A percentile compares a stretch with the other conserved stretches of the same genome.
phyloP scores from a whole-genome alignment of 352 stramenopile species.

The Globisporangium irregulare region DNA sequence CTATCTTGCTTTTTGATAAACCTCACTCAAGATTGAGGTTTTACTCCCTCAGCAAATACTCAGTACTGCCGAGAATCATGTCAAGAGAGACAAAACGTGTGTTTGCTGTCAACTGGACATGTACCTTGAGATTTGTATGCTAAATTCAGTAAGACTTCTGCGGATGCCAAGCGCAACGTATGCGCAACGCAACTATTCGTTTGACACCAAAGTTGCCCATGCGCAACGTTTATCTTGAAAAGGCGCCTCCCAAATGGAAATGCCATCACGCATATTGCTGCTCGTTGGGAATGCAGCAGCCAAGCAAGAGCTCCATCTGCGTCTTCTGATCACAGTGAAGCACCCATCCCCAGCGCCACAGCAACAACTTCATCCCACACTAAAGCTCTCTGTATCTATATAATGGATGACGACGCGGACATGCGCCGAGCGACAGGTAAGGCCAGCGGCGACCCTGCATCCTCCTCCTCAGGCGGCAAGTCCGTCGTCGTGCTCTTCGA shows the following conservation, averaged over 20 bases:
- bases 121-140: too few species aligned
- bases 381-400: background rate
- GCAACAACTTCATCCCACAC: background rate
- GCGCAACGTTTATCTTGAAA: background rate
- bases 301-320: background rate
- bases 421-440: slow-evolving; percentile 5
- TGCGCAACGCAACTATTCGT: too few species aligned
- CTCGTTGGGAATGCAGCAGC: background rate
- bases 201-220: too few species aligned
- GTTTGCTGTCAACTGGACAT: background rate
- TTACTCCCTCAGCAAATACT: background rate
- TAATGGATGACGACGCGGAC: slow-evolving; percentile 17
- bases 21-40: background rate
- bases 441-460: background rate
- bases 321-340: background rate
- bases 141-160: too few species aligned
- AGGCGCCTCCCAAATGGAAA: slow-evolving; percentile 4
- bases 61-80: background rate
- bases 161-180: too few species aligned
- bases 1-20: background rate
- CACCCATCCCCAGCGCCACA: background rate
- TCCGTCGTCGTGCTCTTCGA: slow-evolving; percentile 81
- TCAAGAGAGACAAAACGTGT: background rate
- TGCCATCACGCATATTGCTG: background rate
- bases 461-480: slow-evolving; percentile 13